Evolutionary conservation across 2,329 filamentous ascomycete species (phyloP).

Genomic region (Diaporthe humulicola): DNA sequence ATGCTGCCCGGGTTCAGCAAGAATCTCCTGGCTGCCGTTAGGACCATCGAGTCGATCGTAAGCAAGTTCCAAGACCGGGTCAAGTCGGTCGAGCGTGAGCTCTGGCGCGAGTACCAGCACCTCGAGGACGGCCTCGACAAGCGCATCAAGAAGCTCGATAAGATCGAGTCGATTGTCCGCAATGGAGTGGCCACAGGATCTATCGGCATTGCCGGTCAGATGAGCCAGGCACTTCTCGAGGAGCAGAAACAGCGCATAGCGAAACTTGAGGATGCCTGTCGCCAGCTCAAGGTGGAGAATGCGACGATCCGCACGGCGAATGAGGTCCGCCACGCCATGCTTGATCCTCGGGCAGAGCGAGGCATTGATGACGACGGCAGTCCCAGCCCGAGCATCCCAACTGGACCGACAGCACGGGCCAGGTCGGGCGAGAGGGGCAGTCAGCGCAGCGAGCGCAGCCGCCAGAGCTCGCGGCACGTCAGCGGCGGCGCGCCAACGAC

Average conservation of each 20-base stretch:
- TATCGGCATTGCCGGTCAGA: slow-evolving; percentile 47
- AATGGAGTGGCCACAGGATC: slow-evolving; percentile 69
- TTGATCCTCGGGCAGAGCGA: slow-evolving; percentile 51
- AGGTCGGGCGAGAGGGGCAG: slow-evolving; percentile 29
- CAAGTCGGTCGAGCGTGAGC: slow-evolving; percentile 85
- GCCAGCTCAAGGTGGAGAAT: slow-evolving; percentile 74
- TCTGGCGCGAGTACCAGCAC: slow-evolving; percentile 91
- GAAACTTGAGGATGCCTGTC: slow-evolving; percentile 72
- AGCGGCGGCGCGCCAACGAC: slow-evolving; percentile 29
- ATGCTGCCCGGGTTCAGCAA: slow-evolving; percentile 91
- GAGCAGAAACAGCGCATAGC: slow-evolving; percentile 62
- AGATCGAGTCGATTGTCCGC: slow-evolving; percentile 83
- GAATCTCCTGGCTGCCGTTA: slow-evolving; percentile 88
- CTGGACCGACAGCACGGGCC: slow-evolving; percentile 62
- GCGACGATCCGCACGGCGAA: slow-evolving; percentile 76
- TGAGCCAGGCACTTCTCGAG: slow-evolving; percentile 45
- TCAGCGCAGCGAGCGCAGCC: slow-evolving; percentile 31
- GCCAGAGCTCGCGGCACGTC: slow-evolving; percentile 43
- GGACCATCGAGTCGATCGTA: slow-evolving; percentile 86
- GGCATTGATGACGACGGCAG: slow-evolving; percentile 55
- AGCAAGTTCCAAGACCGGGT: slow-evolving; percentile 84
- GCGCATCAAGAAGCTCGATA: slow-evolving; percentile 87
- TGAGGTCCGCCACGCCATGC: slow-evolving; percentile 64
- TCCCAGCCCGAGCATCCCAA: slow-evolving; percentile 67
- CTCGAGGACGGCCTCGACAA: slow-evolving; percentile 85